Base-by-base conservation (phyloP, 73 alveolate genomes). In the Diophrys appendiculata region DNA sequence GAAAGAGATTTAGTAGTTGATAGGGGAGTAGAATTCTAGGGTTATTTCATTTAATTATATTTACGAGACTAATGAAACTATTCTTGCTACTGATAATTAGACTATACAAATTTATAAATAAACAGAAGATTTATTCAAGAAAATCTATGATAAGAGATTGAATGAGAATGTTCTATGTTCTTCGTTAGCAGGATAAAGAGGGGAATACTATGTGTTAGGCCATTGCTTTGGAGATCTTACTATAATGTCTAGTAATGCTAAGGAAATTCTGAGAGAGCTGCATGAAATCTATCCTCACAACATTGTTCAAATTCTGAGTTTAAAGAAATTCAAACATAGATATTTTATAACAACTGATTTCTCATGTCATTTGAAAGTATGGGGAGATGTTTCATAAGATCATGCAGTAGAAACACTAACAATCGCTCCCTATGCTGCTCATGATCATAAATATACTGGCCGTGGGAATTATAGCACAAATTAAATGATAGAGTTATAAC, bases 191-290 rank as follows among this genome's bases (percentile, higher is more conserved):
- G 60, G 60, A 43, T 11, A 11, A 5, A 43, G 18, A 5, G 18
- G 5, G 60, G 60, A 43, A 43, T 43, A 11, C 18, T 43, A 43
- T 43, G 60, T 43, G n/a, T 43, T 43, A 11, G 60, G 60, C 5
- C 60, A 43, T 43, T 43, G 60, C 60, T 43, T 43, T 43, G 60
- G 60, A 43, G 60, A 43, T 43, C 60, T 43, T 11, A 43, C n/a
- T 18, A 43, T 43, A 5, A 43, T 43, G 60, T 5, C n/a, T 11
- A 18, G 5, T 43, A 43, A 43, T 43, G 18, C 60, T 43, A 5
- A 18, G 18, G 5, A 43, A 43, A 43, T 43, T 11, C 18, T 43
- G 18, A 43, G 60, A 43, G 60, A 43, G 18, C 18, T 43, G 18
- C 18, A 43, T 11, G n/a, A 43, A 43, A 43, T 43, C 60, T 18